phyloP scores from a whole-genome alignment of 345 rosid genomes.

The Brassica juncea region DNA sequence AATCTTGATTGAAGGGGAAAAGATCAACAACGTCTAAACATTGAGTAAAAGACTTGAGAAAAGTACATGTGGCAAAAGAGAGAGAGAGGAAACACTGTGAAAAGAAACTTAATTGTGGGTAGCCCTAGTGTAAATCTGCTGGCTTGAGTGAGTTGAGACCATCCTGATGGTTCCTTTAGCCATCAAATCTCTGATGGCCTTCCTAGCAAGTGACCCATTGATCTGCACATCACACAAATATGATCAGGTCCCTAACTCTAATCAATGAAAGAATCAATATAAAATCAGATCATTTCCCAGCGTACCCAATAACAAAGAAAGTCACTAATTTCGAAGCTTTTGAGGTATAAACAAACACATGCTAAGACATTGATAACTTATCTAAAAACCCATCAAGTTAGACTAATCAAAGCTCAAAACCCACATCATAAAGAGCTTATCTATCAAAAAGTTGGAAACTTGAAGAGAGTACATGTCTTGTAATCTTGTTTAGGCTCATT shows the following conservation, averaged over 20 bases:
- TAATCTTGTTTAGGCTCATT: too few relatives aligned
- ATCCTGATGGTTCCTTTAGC: slow-evolving; percentile 64
- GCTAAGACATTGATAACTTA: neutral
- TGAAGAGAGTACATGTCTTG: too few relatives aligned
- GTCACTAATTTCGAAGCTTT: neutral
- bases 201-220: slow-evolving; percentile 59
- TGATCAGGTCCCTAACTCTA: neutral
- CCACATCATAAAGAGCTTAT: neutral
- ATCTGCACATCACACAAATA: slow-evolving; percentile 33
- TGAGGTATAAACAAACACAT: neutral
- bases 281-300: neutral
- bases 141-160: slow-evolving; percentile 61
- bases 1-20: neutral
- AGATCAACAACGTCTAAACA: neutral
- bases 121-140: slow-evolving; percentile 68
- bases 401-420: neutral
- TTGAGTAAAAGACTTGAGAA: neutral
- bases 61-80: neutral
- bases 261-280: neutral
- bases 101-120: slow-evolving; percentile 44
- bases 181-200: slow-evolving; percentile 66
- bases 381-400: neutral
- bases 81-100: neutral
- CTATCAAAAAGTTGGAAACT: too few relatives aligned
- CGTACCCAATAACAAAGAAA: neutral